Conservation (phyloP, 2,329 filamentous ascomycete species). For the Fusarium sterilihyphosum region DNA sequence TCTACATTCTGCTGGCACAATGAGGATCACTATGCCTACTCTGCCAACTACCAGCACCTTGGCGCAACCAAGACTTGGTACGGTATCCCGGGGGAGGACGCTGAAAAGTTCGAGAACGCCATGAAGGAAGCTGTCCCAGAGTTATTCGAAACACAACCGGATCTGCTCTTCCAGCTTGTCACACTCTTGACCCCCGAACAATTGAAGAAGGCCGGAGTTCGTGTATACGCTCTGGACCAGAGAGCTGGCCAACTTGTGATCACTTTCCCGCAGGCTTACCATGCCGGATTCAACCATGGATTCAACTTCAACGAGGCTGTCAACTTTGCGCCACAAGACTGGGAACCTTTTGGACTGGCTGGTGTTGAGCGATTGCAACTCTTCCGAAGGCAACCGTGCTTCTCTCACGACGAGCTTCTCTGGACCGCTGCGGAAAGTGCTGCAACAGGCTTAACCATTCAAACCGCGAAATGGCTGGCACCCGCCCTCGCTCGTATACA, state of each 20-base stretch:
- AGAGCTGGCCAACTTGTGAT: slow-evolving; percentile 95
- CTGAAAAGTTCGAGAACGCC: slow-evolving; percentile 92
- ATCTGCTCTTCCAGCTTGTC: slow-evolving; percentile 96
- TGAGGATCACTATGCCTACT: slow-evolving; percentile 97
- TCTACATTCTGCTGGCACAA: slow-evolving; percentile 99
- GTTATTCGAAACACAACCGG: slow-evolving; percentile 95
- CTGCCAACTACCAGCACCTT: slow-evolving; percentile 98
- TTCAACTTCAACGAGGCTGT: slow-evolving; percentile 99
- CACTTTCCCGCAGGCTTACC: slow-evolving; percentile 96
- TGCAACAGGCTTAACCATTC: slow-evolving; percentile 73
- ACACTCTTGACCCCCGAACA: slow-evolving; percentile 94
- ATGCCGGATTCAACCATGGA: slow-evolving; percentile 97
- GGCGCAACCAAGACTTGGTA: slow-evolving; percentile 99
- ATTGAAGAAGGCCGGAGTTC: slow-evolving; percentile 89
- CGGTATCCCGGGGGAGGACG: slow-evolving; percentile 92
- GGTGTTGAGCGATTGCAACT: slow-evolving; percentile 87
- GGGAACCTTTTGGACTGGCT: slow-evolving; percentile 90
- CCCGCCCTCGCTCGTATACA: slow-evolving; percentile 85
- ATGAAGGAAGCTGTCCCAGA: slow-evolving; percentile 97
- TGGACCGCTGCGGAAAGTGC: slow-evolving; percentile 88
- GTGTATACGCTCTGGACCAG: slow-evolving; percentile 95
- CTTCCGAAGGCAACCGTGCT: slow-evolving; percentile 92
- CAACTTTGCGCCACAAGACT: slow-evolving; percentile 94
- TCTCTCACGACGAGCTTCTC: slow-evolving; percentile 94
- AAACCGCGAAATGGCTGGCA: slow-evolving; percentile 93